A percentile compares a stretch with the other conserved stretches of the same genome.
Conservation (phyloP, 2,329 filamentous ascomycete species). For the Nakataea oryzae region DNA sequence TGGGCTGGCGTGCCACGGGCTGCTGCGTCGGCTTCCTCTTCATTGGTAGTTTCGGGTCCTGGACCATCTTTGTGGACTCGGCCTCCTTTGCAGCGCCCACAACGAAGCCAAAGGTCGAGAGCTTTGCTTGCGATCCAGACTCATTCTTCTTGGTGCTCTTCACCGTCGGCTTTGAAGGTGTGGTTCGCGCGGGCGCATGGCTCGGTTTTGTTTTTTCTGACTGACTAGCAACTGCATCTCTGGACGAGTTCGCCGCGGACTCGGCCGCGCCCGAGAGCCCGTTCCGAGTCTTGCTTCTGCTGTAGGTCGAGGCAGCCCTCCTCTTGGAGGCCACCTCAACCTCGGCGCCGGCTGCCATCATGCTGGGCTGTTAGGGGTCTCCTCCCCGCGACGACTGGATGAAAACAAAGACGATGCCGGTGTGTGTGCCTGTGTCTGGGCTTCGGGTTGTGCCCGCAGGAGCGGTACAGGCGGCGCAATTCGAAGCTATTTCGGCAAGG, state of each 20-base stretch:
- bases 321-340: constrained; percentile 15
- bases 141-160: neutral
- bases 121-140: neutral
- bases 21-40: constrained; percentile 6
- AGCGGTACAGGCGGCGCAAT: neutral
- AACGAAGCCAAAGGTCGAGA: neutral
- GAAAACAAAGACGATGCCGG: neutral
- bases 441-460: neutral
- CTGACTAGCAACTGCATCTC: neutral
- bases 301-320: constrained; percentile 17
- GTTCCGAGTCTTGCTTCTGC: constrained; percentile 10
- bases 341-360: constrained; percentile 12
- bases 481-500: neutral
- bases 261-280: constrained; percentile 1
- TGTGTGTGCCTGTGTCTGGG: neutral
- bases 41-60: neutral
- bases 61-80: neutral
- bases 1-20: constrained; percentile 1
- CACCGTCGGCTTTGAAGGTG: neutral
- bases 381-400: neutral
- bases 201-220: neutral
- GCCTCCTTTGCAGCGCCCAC: neutral
- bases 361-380: neutral
- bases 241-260: neutral
- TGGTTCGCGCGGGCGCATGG: neutral